Evolutionary conservation across 768 basidiomycete species (phyloP), one percentile per base, ranked within the genome.

Genomic region (Pulveroboletus ravenelii): DNA sequence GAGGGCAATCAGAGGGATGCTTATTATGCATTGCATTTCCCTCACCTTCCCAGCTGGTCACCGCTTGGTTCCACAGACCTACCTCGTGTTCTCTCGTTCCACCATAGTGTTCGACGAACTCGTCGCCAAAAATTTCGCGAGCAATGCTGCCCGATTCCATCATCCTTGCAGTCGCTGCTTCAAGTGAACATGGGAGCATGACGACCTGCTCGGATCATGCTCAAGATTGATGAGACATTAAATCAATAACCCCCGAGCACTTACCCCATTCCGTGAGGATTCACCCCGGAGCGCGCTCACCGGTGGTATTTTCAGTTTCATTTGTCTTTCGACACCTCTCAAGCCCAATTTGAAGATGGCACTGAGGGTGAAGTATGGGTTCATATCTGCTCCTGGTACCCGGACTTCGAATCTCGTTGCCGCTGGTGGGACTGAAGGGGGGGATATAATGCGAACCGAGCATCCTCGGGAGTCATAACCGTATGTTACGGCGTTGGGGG

Each of bases 331-430:
- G 49, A 99, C 92, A 2, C 96, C 96, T 51, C 92, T 78, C 25
- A 96, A 63, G 9, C 96, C 96, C 27, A 95, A 73, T 17, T 81
- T 75, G 66, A 97, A 92, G 54, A 97, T 87, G 3, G 95, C 86
- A 43, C 88, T 84, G 39, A 98, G 71, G 0, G 93, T 82, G 56
- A 87, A 91, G 70, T 93, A 89, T 1, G 93, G 89, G 70, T 94
- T 93, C 81, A 97, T 91, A 63, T 99, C 96, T 35, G 96, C 96
- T 23, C 96, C 96, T 1, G 96, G 94, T 15, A 98, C 82, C 47
- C 96, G 86, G 13, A 99, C 73, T 72, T 99, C 96, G 60, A 99
- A 80, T 43, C 96, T 78, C 1, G 96, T 97, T 3, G 89, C 91
- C 4, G 81, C 67, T 9, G 79, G 78, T 3, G 87, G 79, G n/a